Evolutionary conservation across 1,284 basidiomycete species (phyloP).

Genomic region (Quambalaria eucalypti): DNA sequence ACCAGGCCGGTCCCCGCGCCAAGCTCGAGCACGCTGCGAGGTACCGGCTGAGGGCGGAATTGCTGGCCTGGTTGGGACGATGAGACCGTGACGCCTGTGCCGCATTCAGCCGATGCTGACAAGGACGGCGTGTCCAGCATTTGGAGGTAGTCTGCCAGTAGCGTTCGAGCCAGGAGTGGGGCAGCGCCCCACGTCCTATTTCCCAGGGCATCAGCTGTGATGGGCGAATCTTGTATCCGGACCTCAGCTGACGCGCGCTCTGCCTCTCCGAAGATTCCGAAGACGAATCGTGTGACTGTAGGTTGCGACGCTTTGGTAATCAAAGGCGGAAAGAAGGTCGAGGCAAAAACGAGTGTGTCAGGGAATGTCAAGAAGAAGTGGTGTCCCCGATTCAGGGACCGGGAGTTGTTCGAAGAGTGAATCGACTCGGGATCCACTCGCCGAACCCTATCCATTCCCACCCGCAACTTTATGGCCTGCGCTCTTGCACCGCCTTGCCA

Average conservation of each 20-base stretch:
- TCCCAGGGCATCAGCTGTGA: constrained; percentile 12
- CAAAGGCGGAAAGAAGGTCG: background rate
- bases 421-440: no score
- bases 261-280: background rate
- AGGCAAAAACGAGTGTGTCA: no score
- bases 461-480: no score
- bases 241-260: background rate
- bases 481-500: no score
- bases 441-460: no score
- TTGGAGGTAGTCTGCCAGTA: background rate
- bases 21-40: constrained; percentile 28
- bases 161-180: constrained; percentile 5
- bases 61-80: no score
- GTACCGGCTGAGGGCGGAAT: no score
- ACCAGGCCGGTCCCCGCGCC: constrained; percentile 42
- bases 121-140: background rate
- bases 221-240: constrained; percentile 4
- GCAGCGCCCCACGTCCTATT: constrained; percentile 16
- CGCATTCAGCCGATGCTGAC: no score
- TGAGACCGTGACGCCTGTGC: no score
- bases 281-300: background rate
- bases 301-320: background rate
- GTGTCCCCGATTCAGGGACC: background rate
- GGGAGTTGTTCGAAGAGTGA: background rate
- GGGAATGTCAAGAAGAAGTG: no score